phyloP scores from a whole-genome alignment of 164 flowering plant genomes.

The Chimonanthus salicifolius region DNA sequence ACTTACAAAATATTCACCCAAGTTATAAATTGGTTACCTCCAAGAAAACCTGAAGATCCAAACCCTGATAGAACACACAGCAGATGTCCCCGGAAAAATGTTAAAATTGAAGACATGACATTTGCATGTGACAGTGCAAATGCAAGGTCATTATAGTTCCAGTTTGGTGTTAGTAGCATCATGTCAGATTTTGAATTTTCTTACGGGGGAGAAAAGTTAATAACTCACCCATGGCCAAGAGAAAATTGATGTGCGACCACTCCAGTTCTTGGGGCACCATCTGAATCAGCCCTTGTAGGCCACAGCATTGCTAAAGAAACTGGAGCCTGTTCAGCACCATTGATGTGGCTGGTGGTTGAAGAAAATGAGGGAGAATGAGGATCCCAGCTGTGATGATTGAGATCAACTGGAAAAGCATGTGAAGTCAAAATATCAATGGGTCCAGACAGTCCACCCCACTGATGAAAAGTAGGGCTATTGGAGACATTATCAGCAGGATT shows the following conservation, averaged over 20 bases:
- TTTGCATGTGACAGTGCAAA: neutral
- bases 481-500: conserved; percentile 49
- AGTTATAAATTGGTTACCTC: too few species aligned
- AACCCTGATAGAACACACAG: too few species aligned
- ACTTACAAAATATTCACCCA: too few species aligned
- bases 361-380: conserved; percentile 53
- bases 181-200: neutral
- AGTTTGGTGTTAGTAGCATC: neutral
- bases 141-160: neutral
- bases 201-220: neutral
- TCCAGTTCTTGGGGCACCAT: conserved; percentile 48
- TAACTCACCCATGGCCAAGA: conserved; percentile 56
- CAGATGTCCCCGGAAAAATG: too few species aligned
- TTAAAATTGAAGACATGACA: too few species aligned
- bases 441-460: conserved; percentile 55
- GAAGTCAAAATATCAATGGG: conserved; percentile 47
- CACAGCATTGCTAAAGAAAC: conserved; percentile 33
- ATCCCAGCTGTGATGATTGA: conserved; percentile 57
- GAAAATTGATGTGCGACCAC: conserved; percentile 50
- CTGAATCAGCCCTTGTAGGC: conserved; percentile 44
- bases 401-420: conserved; percentile 36
- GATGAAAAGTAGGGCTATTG: conserved; percentile 54
- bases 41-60: too few species aligned
- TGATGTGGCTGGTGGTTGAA: conserved; percentile 28
- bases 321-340: conserved; percentile 29